Conservation (phyloP, 345 rosid species). For the Sapria himalayana region DNA sequence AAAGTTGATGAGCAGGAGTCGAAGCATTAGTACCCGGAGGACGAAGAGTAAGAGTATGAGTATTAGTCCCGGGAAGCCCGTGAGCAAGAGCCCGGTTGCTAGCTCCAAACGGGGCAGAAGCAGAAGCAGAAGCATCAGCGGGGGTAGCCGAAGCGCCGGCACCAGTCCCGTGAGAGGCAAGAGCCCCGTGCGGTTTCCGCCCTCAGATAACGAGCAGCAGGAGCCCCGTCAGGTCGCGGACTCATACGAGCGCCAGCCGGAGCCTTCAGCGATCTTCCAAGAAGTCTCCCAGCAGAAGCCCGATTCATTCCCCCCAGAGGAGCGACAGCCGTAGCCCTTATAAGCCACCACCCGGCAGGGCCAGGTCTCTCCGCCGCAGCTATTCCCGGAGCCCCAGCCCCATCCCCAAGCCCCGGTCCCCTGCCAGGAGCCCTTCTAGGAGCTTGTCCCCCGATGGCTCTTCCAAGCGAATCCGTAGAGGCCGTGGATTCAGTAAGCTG, state of each 20-base stretch:
- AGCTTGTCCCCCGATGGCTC: constrained; percentile 65
- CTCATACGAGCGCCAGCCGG: constrained; percentile 33
- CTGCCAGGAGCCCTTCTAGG: constrained; percentile 63
- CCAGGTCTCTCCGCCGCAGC: constrained; percentile 31
- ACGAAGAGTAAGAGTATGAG: constrained; percentile 57
- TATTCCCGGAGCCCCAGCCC: constrained; percentile 38
- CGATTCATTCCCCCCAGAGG: constrained; percentile 28
- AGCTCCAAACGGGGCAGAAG: constrained; percentile 26
- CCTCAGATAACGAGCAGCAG: constrained; percentile 10
- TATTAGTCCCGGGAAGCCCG: constrained; percentile 54
- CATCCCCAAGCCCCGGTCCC: constrained; percentile 36
- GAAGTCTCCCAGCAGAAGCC: constrained; percentile 14
- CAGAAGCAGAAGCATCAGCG: constrained; percentile 16
- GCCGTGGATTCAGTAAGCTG: constrained; percentile 79
- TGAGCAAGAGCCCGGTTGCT: constrained; percentile 45
- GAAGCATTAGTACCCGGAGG: constrained; percentile 78
- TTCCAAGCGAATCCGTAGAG: constrained; percentile 72
- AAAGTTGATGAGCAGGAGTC: constrained; percentile 67
- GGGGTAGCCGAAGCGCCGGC: constrained; percentile 18
- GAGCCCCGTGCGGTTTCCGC: constrained; percentile 19
- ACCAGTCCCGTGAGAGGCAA: constrained; percentile 19
- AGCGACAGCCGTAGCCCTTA: constrained; percentile 42
- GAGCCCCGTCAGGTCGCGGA: constrained; percentile 14
- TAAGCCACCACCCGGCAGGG: constrained; percentile 29
- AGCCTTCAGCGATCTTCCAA: constrained; percentile 15